Conservation (phyloP, 176 grass and related monocot species). For the Pharus latifolius region DNA sequence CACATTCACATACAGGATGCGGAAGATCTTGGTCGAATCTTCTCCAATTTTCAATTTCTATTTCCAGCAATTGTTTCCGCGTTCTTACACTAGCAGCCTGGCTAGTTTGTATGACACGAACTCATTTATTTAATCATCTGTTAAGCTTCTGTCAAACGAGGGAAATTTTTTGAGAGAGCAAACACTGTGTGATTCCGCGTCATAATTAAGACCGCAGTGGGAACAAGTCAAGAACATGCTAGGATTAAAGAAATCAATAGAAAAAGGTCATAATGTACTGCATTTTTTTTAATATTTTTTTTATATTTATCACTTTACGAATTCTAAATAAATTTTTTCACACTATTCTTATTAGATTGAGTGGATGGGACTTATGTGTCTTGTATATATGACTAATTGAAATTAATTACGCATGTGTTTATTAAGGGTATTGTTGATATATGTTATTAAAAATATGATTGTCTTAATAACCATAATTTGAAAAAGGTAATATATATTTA, state of each 20-base stretch:
- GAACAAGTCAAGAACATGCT: constrained; percentile 21
- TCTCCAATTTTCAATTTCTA: constrained; percentile 7
- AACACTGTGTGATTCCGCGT: neutral
- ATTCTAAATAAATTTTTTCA: no score
- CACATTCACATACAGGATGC: neutral
- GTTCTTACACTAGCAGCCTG: neutral
- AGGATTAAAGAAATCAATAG: constrained; percentile 20
- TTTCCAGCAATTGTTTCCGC: constrained; percentile 26
- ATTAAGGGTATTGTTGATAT: no score
- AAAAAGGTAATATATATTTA: no score
- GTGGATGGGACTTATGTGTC: no score
- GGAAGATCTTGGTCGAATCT: neutral
- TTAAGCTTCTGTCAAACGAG: constrained; percentile 22
- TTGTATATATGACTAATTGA: no score
- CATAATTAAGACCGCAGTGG: constrained; percentile 24
- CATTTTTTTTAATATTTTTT: no score
- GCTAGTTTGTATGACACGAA: neutral
- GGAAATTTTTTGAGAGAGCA: neutral
- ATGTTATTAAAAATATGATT: no score
- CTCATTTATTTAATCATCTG: neutral
- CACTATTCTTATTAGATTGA: no score
- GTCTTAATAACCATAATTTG: no score
- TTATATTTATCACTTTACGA: no score
- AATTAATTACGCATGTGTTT: no score
- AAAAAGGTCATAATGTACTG: constrained; percentile 9